Evolutionary conservation across 2,329 filamentous ascomycete species (phyloP).

Genomic region (Cladobotryum protrusum): DNA sequence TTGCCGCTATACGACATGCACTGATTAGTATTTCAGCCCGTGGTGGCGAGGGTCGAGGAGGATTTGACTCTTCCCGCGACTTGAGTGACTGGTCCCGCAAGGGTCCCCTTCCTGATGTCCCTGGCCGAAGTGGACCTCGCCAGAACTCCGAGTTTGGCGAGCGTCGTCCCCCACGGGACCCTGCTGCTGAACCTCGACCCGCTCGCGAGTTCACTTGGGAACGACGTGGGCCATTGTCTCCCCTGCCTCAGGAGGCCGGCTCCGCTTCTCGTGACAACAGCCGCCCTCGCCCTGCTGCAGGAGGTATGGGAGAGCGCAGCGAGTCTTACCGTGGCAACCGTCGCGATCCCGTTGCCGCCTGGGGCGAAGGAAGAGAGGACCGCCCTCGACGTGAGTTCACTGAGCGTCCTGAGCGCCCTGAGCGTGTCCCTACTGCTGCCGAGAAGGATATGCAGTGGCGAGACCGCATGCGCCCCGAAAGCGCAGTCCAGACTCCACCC

Average conservation of each 20-base stretch:
- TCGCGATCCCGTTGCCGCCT: slow-evolving; percentile 63
- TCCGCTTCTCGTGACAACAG: slow-evolving; percentile 49
- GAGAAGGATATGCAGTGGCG: slow-evolving; percentile 95
- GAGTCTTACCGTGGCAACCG: slow-evolving; percentile 57
- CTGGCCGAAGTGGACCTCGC: slow-evolving; percentile 41
- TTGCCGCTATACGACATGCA: background rate
- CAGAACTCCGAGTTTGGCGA: slow-evolving; percentile 47
- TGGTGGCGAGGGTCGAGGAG: slow-evolving; percentile 55
- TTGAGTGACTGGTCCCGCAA: slow-evolving; percentile 89
- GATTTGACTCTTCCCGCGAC: slow-evolving; percentile 61
- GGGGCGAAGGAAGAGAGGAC: slow-evolving; percentile 70
- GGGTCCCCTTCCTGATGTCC: slow-evolving; percentile 75
- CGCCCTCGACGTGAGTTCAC: slow-evolving; percentile 71
- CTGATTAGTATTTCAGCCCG: slow-evolving; percentile 56
- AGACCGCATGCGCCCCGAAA: slow-evolving; percentile 81
- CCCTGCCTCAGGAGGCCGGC: slow-evolving; percentile 47
- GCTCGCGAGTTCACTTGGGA: slow-evolving; percentile 84
- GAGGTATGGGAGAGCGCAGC: slow-evolving; percentile 50
- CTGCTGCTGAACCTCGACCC: slow-evolving; percentile 51
- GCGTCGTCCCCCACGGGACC: slow-evolving; percentile 63
- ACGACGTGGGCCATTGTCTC: slow-evolving; percentile 84
- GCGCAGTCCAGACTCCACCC: slow-evolving; percentile 54
- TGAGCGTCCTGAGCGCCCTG: slow-evolving; percentile 50
- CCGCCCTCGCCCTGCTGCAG: slow-evolving; percentile 41
- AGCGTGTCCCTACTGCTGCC: slow-evolving; percentile 73